These are phyloP conservation scores for Haplosporangium gracile DNA, from an alignment of 192 early-diverging fungal species.

Conservation along the genomic window DNA sequence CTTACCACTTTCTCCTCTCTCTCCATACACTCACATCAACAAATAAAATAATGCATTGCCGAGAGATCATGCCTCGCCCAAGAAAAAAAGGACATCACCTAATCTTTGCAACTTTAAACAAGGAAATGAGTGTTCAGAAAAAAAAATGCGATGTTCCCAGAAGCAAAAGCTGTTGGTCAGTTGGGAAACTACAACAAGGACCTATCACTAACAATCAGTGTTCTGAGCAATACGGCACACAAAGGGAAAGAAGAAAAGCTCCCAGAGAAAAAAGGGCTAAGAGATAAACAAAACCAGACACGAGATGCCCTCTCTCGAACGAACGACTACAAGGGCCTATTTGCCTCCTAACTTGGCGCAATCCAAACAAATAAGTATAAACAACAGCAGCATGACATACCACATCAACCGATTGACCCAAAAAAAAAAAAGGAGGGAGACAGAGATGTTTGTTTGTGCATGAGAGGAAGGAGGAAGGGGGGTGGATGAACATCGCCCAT, in stretches of 20 bases:
- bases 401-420: neutral
- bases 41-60: neutral
- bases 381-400: neutral
- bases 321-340: neutral
- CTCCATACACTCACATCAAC: neutral
- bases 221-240: neutral
- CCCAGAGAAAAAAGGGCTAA: neutral
- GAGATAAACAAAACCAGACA: neutral
- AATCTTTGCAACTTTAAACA: too few species aligned
- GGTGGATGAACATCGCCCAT: neutral
- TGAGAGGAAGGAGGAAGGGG: neutral
- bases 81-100: neutral
- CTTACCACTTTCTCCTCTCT: neutral
- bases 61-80: neutral
- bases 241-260: neutral
- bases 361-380: constrained; percentile 2
- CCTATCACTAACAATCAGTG: too few species aligned
- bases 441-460: neutral
- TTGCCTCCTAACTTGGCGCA: neutral
- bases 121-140: neutral
- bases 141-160: neutral
- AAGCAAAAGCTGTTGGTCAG: constrained; percentile 3
- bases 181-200: neutral
- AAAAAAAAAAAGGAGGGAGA: neutral
- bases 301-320: neutral